These are phyloP conservation scores for Exidia glandulosa DNA, from an alignment of 768 basidiomycete genomes.

Conservation along the genomic window DNA sequence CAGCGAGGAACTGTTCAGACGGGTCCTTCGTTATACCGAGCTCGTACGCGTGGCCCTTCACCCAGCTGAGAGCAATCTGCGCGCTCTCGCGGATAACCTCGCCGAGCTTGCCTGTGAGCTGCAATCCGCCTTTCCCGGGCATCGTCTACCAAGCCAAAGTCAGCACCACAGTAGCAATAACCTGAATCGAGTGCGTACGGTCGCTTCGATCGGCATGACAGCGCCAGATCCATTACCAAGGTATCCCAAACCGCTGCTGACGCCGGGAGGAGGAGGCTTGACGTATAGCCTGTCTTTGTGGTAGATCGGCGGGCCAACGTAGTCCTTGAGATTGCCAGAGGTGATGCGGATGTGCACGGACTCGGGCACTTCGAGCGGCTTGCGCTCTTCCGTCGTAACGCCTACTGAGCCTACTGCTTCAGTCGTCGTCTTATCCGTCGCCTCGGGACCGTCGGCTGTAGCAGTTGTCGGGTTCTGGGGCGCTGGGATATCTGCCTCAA, in stretches of 20 bases:
- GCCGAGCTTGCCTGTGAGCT: conserved; percentile 92
- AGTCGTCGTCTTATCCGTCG: conserved; percentile 13
- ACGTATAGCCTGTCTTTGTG: conserved; percentile 90
- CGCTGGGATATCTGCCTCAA: conserved; percentile 8
- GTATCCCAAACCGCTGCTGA: conserved; percentile 91
- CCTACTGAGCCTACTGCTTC: conserved; percentile 32
- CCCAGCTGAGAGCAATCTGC: conserved; percentile 89
- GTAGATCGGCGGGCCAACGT: conserved; percentile 91
- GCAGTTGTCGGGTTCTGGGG: conserved; percentile 28
- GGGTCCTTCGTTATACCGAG: conserved; percentile 70
- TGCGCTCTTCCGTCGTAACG: conserved; percentile 65
- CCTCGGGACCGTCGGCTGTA: conserved; percentile 29
- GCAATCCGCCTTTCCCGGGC: conserved; percentile 90
- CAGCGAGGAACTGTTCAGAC: conserved; percentile 69
- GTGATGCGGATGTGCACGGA: conserved; percentile 72
- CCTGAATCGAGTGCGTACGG: conserved; percentile 39
- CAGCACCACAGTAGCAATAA: conserved; percentile 1
- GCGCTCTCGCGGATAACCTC: conserved; percentile 97
- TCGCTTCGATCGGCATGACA: conserved; percentile 94
- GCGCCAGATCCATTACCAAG: conserved; percentile 93
- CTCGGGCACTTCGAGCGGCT: conserved; percentile 73
- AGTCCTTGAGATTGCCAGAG: conserved; percentile 84
- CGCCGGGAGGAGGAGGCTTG: conserved; percentile 73
- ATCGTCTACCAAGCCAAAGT: conserved; percentile 52
- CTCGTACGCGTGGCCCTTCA: conserved; percentile 80